Evolutionary conservation across 208 protist species (phyloP).

Genomic region (Acanthamoeba lenticulata): DNA sequence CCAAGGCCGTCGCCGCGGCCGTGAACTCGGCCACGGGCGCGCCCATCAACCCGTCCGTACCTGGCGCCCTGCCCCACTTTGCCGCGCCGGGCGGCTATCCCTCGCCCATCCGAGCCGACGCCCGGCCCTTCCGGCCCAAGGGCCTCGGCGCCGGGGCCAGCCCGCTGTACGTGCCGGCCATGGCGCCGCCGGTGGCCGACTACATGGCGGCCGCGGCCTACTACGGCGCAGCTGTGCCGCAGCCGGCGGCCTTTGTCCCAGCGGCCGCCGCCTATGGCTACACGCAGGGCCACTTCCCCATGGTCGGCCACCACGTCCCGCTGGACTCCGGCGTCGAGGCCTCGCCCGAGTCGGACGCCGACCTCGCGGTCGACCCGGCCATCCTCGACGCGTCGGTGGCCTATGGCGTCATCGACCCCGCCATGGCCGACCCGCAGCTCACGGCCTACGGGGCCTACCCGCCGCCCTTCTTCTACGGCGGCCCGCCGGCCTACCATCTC

Average conservation of each 20-base stretch:
- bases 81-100: neutral
- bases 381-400: neutral
- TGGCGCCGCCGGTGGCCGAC: neutral
- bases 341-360: neutral
- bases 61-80: neutral
- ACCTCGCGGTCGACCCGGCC: neutral
- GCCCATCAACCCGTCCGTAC: neutral
- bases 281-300: conserved; percentile 33
- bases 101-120: neutral
- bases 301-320: neutral
- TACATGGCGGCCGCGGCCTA: neutral
- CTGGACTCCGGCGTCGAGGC: neutral
- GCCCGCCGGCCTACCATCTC: no score
- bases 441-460: conserved; percentile 17
- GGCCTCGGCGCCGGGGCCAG: neutral
- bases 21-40: neutral
- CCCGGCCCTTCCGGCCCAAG: conserved; percentile 6
- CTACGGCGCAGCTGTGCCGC: no score
- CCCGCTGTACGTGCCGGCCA: neutral
- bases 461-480: neutral
- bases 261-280: neutral
- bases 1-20: neutral
- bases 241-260: neutral
- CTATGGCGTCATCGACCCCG: neutral
- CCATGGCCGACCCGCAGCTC: neutral